Base-by-base conservation (phyloP, 2,329 filamentous ascomycete species). In the Thermothelomyces thermophilus region DNA sequence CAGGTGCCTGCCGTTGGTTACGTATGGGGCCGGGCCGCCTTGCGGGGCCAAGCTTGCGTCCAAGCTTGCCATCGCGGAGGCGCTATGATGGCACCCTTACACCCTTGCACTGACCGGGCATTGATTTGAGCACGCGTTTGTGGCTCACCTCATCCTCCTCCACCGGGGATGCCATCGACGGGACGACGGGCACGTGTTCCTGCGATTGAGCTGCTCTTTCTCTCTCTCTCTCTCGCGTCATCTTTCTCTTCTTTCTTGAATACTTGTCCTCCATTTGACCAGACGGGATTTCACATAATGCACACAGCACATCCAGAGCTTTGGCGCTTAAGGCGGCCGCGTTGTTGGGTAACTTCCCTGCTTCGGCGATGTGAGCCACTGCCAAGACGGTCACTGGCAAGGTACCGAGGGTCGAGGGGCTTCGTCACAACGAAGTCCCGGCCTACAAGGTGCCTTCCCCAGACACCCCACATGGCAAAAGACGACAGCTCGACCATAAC, bases 1-100 rank as follows among this genome's bases (percentile, higher is more conserved):
- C 47, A 36, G 44, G 45, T 56, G 52, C 47, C 50, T 52, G 46
- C 42, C 41, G 51, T 54, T 59, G 57, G 57, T 59, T 59, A 56
- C 56, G 57, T 56, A 58, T 53, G 51, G 51, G 24, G 5, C 24
- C 24, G 5, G 24, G 26, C 35, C 31, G 45, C 46, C 41, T 41
- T 40, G 48, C 40, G 22, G 39, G 43, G 41, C 34, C 14, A 37
- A 54, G 51, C 53, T 56, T 42, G 49, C 41, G 36, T 42, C 52
- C 36, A 37, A 30, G 35, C 39, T 36, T 39, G 52, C 49, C 48
- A 52, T 48, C 33, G 8, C 6, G 13, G 16, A 16, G 33, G 33
- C 33, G 33, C 6, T 35, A 11, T 35, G 6, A 24, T 39, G 36
- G 16, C 35, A 37, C 20, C 39, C 40, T 26, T 46, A 34, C 24